Evolutionary conservation across 2,329 filamentous ascomycete genomes (phyloP).

Genomic region (Byssoonygena ceratinophila): DNA sequence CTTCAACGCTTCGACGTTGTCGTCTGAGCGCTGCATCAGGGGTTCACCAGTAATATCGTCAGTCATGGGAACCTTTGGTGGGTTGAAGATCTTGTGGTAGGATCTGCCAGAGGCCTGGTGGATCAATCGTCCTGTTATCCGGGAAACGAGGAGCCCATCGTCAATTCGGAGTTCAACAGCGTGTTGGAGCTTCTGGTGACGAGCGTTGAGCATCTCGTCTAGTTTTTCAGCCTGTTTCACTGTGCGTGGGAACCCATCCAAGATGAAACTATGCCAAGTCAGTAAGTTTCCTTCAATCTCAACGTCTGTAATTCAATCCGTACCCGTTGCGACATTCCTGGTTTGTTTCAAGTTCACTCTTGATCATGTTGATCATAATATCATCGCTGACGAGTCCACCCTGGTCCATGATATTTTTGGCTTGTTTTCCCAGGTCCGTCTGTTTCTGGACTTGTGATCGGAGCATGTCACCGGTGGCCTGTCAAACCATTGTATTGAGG

Average conservation of each 20-base stretch:
- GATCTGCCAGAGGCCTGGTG: slow-evolving; percentile 93
- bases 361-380: slow-evolving; percentile 99
- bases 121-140: slow-evolving; percentile 90
- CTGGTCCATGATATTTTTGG: slow-evolving; percentile 99
- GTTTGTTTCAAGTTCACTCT: slow-evolving; percentile 89
- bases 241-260: slow-evolving; percentile 96
- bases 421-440: slow-evolving; percentile 84
- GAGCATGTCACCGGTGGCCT: slow-evolving; percentile 99
- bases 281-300: too few relatives aligned
- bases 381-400: slow-evolving; percentile 96
- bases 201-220: slow-evolving; percentile 73
- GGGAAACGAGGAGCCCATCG: slow-evolving; percentile 81
- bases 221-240: slow-evolving; percentile 91
- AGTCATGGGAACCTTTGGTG: slow-evolving; percentile 84
- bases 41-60: slow-evolving; percentile 96
- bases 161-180: slow-evolving; percentile 96
- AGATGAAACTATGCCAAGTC: slow-evolving; percentile 68
- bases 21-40: slow-evolving; percentile 88
- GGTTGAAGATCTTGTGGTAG: slow-evolving; percentile 99
- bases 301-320: slow-evolving; percentile 21
- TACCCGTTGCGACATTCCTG: slow-evolving; percentile 94
- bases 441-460: slow-evolving; percentile 97
- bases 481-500: slow-evolving; percentile 6
- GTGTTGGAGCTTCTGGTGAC: slow-evolving; percentile 80
- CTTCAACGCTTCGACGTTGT: slow-evolving; percentile 91